These are phyloP conservation scores for Mycena leptocephala DNA, from an alignment of 768 basidiomycete species.

Conservation along the genomic window DNA sequence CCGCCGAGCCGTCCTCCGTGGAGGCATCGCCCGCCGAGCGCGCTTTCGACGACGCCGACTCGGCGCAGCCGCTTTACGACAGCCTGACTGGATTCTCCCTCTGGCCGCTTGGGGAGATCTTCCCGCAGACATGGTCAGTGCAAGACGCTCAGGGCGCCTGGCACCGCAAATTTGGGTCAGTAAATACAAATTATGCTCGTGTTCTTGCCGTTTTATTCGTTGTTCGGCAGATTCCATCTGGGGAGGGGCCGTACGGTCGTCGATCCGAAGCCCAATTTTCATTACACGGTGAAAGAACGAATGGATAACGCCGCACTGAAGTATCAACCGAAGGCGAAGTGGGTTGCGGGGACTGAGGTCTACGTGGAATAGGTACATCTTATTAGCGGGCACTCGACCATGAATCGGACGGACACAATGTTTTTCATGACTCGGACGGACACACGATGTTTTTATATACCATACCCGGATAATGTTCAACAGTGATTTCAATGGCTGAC, in stretches of 20 bases:
- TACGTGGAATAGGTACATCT: conserved; percentile 56
- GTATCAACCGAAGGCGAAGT: conserved; percentile 75
- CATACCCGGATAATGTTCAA: too few relatives aligned
- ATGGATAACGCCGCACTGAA: conserved; percentile 63
- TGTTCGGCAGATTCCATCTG: conserved; percentile 62
- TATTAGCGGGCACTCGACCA: neutral
- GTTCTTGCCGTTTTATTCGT: neutral
- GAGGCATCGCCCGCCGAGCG: neutral
- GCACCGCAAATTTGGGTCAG: conserved; percentile 72
- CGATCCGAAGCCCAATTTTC: conserved; percentile 68
- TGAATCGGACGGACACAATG: neutral
- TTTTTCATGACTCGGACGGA: neutral
- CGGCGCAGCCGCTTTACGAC: conserved; percentile 72
- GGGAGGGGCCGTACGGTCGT: conserved; percentile 72
- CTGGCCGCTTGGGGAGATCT: conserved; percentile 86
- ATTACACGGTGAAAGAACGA: conserved; percentile 74
- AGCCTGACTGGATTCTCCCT: conserved; percentile 55
- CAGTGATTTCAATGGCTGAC: too few relatives aligned
- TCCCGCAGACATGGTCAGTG: conserved; percentile 69
- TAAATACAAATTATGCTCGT: conserved; percentile 12
- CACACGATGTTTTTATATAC: neutral
- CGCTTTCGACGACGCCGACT: conserved; percentile 51
- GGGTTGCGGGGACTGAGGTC: conserved; percentile 60
- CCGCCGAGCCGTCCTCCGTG: neutral
- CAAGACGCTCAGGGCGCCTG: conserved; percentile 72